Conservation (phyloP, 129 eudicot genomes). For the Gnaphalium uliginosum region DNA sequence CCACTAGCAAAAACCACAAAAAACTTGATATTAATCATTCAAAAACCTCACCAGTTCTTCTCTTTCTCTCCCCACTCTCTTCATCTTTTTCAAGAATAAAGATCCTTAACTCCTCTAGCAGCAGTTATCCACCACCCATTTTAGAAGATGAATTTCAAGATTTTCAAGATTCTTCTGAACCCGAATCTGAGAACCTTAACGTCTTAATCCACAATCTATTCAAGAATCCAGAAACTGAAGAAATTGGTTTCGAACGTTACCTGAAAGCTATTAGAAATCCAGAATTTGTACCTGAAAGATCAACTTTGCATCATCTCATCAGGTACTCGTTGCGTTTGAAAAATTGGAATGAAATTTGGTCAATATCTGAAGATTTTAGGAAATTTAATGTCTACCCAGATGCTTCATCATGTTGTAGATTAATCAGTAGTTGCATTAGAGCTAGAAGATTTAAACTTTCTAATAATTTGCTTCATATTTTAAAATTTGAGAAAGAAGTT, state of each 20-base stretch:
- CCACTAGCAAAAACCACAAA: constrained; percentile 34
- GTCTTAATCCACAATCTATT: constrained; percentile 45
- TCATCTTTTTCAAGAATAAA: constrained; percentile 36
- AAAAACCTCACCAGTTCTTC: constrained; percentile 32
- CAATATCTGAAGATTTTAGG: constrained; percentile 58
- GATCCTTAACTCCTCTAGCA: constrained; percentile 40
- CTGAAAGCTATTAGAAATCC: constrained; percentile 56
- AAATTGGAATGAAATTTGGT: constrained; percentile 56
- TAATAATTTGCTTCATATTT: constrained; percentile 47
- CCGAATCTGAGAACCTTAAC: constrained; percentile 46
- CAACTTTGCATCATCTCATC: constrained; percentile 57
- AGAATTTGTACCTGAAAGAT: constrained; percentile 59
- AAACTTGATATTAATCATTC: constrained; percentile 34
- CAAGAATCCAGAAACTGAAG: constrained; percentile 52
- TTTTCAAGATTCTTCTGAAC: constrained; percentile 28
- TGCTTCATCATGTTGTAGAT: constrained; percentile 48
- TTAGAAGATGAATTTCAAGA: constrained; percentile 45
- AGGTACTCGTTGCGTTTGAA: constrained; percentile 62
- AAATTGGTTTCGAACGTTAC: constrained; percentile 51
- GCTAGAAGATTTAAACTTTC: constrained; percentile 77
- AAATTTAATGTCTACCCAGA: constrained; percentile 56
- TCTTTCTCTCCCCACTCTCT: constrained; percentile 38
- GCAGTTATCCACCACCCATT: constrained; percentile 45
- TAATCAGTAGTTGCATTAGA: constrained; percentile 62
- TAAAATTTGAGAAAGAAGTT: constrained; percentile 42